Conservation (phyloP, 2,329 filamentous ascomycete genomes). For the Talaromyces verruculosus region DNA sequence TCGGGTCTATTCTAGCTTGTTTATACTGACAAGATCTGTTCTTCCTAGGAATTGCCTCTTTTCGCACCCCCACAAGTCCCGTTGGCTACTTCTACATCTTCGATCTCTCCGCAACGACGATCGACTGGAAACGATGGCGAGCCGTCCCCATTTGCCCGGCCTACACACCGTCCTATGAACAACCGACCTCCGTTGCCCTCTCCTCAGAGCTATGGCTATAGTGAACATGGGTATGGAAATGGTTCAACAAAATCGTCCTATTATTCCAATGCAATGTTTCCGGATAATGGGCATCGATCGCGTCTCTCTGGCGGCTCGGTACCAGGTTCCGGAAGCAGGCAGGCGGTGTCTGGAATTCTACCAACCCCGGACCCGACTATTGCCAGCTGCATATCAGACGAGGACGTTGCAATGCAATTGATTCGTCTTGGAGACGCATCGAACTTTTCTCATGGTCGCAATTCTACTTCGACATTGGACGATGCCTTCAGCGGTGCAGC, state of each 20-base stretch:
- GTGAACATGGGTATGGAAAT: slow-evolving; percentile 41
- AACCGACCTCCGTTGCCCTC: slow-evolving; percentile 78
- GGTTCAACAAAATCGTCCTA: slow-evolving; percentile 40
- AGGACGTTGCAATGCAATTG: slow-evolving; percentile 94
- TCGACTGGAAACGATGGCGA: slow-evolving; percentile 68
- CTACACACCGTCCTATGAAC: slow-evolving; percentile 75
- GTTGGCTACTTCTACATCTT: slow-evolving; percentile 93
- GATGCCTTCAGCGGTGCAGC: slow-evolving; percentile 90
- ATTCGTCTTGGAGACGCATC: slow-evolving; percentile 94
- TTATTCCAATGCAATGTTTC: slow-evolving; percentile 61
- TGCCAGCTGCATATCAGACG: slow-evolving; percentile 93
- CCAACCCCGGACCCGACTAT: slow-evolving; percentile 97
- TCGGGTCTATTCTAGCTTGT: not conserved
- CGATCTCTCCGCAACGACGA: slow-evolving; percentile 86
- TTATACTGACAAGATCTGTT: slow-evolving; percentile 25
- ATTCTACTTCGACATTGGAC: slow-evolving; percentile 87
- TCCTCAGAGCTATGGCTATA: slow-evolving; percentile 71
- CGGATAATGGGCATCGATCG: slow-evolving; percentile 61
- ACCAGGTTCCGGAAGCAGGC: slow-evolving; percentile 42
- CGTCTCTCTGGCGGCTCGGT: slow-evolving; percentile 51
- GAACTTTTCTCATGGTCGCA: slow-evolving; percentile 88
- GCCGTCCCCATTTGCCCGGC: slow-evolving; percentile 69
- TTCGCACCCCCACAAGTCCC: slow-evolving; percentile 95
- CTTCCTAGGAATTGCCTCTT: slow-evolving; percentile 79
- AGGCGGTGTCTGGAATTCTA: slow-evolving; percentile 60